phyloP scores from a whole-genome alignment of 495 filamentous ascomycete species.

The Aspergillus nidulans region DNA sequence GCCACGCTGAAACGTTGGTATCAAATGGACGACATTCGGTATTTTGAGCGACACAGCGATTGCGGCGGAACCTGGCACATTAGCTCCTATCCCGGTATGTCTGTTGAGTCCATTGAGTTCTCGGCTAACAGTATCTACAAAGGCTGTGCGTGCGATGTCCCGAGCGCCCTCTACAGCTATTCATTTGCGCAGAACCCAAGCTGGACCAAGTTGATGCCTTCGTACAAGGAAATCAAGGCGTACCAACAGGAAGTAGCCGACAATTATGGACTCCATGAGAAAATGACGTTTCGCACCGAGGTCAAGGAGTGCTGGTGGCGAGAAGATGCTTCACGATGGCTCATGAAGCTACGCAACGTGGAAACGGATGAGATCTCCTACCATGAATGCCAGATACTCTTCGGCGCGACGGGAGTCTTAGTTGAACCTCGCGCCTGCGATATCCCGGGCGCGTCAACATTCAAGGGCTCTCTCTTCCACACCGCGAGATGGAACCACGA shows the following conservation, averaged over 20 bases:
- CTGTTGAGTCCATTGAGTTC: neutral
- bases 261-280: conserved; percentile 38
- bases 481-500: conserved; percentile 55
- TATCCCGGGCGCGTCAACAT: conserved; percentile 42
- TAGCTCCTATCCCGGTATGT: conserved; percentile 26
- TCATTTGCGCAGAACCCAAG: conserved; percentile 45
- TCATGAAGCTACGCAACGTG: conserved; percentile 3
- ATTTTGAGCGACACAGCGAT: conserved; percentile 24
- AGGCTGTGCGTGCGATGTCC: conserved; percentile 27
- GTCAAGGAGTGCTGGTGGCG: conserved; percentile 2
- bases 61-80: conserved; percentile 29
- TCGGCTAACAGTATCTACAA: neutral
- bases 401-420: conserved; percentile 41
- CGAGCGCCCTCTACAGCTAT: conserved; percentile 43
- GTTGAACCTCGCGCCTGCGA: conserved; percentile 44
- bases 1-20: conserved; percentile 29
- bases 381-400: conserved; percentile 44
- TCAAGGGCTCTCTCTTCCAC: conserved; percentile 53
- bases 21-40: conserved; percentile 22
- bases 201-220: conserved; percentile 42
- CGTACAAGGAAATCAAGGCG: conserved; percentile 39
- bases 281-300: conserved; percentile 24
- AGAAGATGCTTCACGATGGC: conserved; percentile 10
- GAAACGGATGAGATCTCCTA: conserved; percentile 1
- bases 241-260: conserved; percentile 43